A percentile compares a stretch with the other conserved stretches of the same genome.
These are phyloP conservation scores for Hyaloscypha variabilis DNA, from an alignment of 495 filamentous ascomycete species.

Conservation along the genomic window DNA sequence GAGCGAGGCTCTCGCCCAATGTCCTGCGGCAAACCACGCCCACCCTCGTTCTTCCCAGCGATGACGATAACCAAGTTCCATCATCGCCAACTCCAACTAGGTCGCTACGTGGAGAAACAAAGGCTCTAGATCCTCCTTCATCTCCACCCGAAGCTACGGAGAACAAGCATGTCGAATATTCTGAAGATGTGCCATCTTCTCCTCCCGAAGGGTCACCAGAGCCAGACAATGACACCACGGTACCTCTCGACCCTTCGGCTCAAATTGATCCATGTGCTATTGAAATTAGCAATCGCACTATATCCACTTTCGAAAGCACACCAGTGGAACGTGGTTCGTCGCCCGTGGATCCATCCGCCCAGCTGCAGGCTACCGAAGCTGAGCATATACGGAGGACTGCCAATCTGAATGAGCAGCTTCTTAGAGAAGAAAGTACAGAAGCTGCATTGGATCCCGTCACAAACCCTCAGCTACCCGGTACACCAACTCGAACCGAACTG, in stretches of 20 bases:
- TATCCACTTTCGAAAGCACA: slow-evolving; percentile 20
- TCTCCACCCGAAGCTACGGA: slow-evolving; percentile 50
- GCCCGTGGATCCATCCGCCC: slow-evolving; percentile 10
- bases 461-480: background rate
- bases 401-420: background rate
- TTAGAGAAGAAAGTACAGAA: background rate
- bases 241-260: slow-evolving; percentile 26
- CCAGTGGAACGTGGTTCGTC: background rate
- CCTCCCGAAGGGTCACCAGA: slow-evolving; percentile 17
- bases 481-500: background rate
- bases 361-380: slow-evolving; percentile 4
- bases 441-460: background rate
- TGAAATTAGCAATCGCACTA: slow-evolving; percentile 2
- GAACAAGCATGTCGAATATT: background rate
- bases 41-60: slow-evolving; percentile 42
- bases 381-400: background rate
- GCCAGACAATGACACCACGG: slow-evolving; percentile 4
- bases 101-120: slow-evolving; percentile 42
- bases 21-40: slow-evolving; percentile 49
- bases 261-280: slow-evolving; percentile 25
- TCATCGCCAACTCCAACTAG: slow-evolving; percentile 78
- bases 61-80: slow-evolving; percentile 65
- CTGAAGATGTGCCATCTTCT: slow-evolving; percentile 23
- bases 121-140: slow-evolving; percentile 50
- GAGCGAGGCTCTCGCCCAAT: slow-evolving; percentile 1